phyloP scores from a whole-genome alignment of 108 stramenopile genomes.

The Cyclotella sp. region DNA sequence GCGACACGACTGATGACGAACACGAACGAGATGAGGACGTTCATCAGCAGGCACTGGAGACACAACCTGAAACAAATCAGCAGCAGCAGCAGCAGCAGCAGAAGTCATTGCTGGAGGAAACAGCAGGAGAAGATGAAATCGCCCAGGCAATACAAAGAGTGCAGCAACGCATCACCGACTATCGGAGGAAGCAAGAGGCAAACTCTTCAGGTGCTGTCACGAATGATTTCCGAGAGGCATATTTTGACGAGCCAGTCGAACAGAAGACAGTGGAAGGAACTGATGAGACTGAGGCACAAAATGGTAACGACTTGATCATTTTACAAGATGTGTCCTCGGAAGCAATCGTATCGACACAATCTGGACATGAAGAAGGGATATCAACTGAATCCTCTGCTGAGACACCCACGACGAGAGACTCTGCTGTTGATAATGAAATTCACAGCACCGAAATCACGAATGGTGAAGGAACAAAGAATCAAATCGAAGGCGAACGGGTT shows the following conservation, averaged over 20 bases:
- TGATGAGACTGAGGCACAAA: background rate
- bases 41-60: background rate
- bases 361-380: background rate
- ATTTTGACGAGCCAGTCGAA: background rate
- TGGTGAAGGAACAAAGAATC: background rate
- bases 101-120: conserved; percentile 9
- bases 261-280: background rate
- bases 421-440: background rate
- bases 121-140: conserved; percentile 9
- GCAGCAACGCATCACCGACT: conserved; percentile 37
- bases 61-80: background rate
- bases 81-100: background rate
- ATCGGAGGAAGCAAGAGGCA: background rate
- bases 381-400: conserved; percentile 10
- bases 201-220: background rate
- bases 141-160: conserved; percentile 50
- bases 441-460: background rate
- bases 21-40: conserved; percentile 20
- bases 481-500: background rate
- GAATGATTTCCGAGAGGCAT: background rate
- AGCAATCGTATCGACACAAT: background rate
- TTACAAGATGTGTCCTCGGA: background rate
- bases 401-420: background rate
- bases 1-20: conserved; percentile 14
- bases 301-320: too few species aligned